Evolutionary conservation across 1,284 basidiomycete genomes (phyloP).

Genomic region (Fomitopsis palustris): DNA sequence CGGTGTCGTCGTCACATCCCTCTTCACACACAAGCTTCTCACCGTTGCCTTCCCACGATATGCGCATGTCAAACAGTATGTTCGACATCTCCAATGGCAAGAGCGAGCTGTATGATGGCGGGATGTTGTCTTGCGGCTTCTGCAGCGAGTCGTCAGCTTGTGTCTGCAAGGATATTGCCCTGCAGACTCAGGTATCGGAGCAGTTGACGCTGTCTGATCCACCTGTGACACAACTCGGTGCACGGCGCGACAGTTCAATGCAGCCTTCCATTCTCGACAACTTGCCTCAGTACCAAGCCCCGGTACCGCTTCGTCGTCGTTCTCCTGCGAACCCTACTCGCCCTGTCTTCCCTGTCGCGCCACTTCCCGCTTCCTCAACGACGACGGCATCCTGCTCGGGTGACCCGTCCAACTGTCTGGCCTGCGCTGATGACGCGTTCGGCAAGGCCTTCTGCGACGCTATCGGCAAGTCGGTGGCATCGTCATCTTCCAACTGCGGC

Average conservation of each 20-base stretch:
- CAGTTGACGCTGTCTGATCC: slow-evolving; percentile 16
- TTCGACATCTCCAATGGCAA: slow-evolving; percentile 34
- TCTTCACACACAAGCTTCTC: slow-evolving; percentile 43
- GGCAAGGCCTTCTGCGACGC: slow-evolving; percentile 86
- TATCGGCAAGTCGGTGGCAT: slow-evolving; percentile 57
- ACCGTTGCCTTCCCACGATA: slow-evolving; percentile 34
- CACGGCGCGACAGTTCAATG: slow-evolving; percentile 10
- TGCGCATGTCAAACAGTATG: slow-evolving; percentile 25
- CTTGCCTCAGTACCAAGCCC: slow-evolving; percentile 71
- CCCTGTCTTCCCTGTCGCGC: slow-evolving; percentile 50
- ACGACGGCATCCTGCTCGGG: slow-evolving; percentile 42
- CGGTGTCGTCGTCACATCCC: slow-evolving; percentile 49
- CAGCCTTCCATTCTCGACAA: slow-evolving; percentile 65
- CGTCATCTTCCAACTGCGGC: slow-evolving; percentile 42
- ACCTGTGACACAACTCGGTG: slow-evolving; percentile 10
- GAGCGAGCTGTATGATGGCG: slow-evolving; percentile 29
- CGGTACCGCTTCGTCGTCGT: slow-evolving; percentile 69
- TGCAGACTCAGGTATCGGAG: slow-evolving; percentile 38
- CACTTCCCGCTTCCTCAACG: slow-evolving; percentile 42
- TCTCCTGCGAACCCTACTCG: slow-evolving; percentile 33
- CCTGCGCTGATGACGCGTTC: slow-evolving; percentile 77
- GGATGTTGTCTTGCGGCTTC: slow-evolving; percentile 55
- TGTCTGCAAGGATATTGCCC: slow-evolving; percentile 64
- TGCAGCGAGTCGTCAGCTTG: slow-evolving; percentile 70
- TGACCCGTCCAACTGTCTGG: slow-evolving; percentile 67